Evolutionary conservation across 1,139 yeast species (phyloP), one percentile per base, ranked within the genome.

Genomic region (Eremothecium coryli): DNA sequence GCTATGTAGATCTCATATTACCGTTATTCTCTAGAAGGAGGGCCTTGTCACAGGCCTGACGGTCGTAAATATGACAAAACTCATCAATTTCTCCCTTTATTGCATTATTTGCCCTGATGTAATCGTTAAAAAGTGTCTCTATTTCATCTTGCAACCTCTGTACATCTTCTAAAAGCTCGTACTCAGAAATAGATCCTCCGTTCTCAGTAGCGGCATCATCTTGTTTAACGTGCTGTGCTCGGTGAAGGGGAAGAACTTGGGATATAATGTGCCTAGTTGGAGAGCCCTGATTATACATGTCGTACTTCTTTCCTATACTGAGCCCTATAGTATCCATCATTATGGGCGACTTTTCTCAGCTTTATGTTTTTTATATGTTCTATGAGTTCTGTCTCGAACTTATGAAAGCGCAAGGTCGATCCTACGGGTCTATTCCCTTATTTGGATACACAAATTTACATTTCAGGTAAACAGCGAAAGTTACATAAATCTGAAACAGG

Each of bases 61-160:
- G n/a, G n/a, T n/a, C n/a, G n/a, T 16, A 12, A 4, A 25, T 25
- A 13, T 42, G 41, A 36, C 57, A 52, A 38, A 54, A 54, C 5
- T 54, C 59, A 31, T 51, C 50, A 11, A 54, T 42, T 31, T 54
- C 59, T 5, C 31, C 32, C 28, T 50, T 38, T 3, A 51, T 46
- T 25, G 49, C 49, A 23, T 44, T 41, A 33, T 54, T 52, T 2
- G 41, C 33, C 13, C 39, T 40, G 15, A 39, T 40, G 17, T 52
- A 36, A 14, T 42, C 37, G 3, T 36, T 38, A 31, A 52, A 51
- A 2, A 46, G 38, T 13, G 29, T 26, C 18, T 42, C 43, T 8
- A 54, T 52, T 24, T 53, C 58, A 6, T 36, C 28, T 32, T 54
- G 59, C 15, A 52, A 41, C 15, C 18, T 14, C 23, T 32, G 31